Evolutionary conservation across 2,329 filamentous ascomycete genomes (phyloP).

Genomic region (Colletotrichum godetiae): DNA sequence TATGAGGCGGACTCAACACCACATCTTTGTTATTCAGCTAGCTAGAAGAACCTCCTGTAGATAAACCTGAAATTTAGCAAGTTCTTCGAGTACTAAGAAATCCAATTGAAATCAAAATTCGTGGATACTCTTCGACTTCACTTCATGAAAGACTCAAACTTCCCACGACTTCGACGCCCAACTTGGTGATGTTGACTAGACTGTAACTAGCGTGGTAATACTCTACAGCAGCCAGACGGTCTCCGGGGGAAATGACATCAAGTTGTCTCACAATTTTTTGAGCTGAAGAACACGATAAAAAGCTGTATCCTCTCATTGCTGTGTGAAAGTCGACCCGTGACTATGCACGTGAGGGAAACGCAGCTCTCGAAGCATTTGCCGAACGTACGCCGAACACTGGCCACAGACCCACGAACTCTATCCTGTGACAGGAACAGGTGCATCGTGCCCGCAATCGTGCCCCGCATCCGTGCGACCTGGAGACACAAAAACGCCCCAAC

Average conservation of each 20-base stretch:
- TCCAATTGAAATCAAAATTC: no score
- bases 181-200: no score
- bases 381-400: background rate
- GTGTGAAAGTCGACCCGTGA: background rate
- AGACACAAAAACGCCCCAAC: background rate
- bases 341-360: background rate
- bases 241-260: background rate
- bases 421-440: conserved; percentile 9
- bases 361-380: background rate
- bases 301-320: background rate
- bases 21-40: no score
- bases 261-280: background rate
- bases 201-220: no score
- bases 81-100: no score
- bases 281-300: background rate
- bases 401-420: background rate
- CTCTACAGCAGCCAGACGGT: no score
- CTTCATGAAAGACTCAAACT: no score
- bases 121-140: no score
- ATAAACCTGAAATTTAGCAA: no score
- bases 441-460: conserved; percentile 15
- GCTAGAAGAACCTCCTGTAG: no score
- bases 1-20: no score
- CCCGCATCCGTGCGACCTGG: conserved; percentile 5
- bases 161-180: no score